A percentile compares a stretch with the other conserved stretches of the same genome.
phyloP scores from a whole-genome alignment of 805 yeast species.

The Wickerhamiella lipophila region DNA sequence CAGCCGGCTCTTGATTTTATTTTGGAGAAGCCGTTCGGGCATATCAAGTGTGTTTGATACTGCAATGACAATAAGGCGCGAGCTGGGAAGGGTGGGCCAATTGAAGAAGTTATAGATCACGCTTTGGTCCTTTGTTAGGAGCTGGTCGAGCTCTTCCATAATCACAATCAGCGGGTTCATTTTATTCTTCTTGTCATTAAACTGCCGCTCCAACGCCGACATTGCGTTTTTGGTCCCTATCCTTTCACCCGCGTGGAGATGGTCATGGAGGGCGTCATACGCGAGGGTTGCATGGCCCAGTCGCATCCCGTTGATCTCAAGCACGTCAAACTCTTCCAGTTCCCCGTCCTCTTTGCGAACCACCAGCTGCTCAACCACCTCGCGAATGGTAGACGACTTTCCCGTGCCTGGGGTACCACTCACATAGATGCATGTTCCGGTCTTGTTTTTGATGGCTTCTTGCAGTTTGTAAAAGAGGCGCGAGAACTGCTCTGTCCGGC shows the following conservation, averaged over 20 bases:
- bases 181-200: conserved; percentile 27
- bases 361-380: conserved; percentile 61
- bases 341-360: conserved; percentile 31
- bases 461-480: conserved; percentile 57
- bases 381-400: conserved; percentile 84
- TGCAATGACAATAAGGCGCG: conserved; percentile 77
- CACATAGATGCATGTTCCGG: conserved; percentile 77
- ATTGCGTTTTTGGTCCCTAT: conserved; percentile 38
- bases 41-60: conserved; percentile 96
- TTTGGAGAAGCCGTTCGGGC: conserved; percentile 77
- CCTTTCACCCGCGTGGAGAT: conserved; percentile 36
- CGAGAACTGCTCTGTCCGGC: conserved; percentile 74
- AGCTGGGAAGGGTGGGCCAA: conserved; percentile 81
- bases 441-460: conserved; percentile 51
- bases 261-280: conserved; percentile 73
- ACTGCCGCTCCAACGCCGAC: conserved; percentile 56
- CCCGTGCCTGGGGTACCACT: conserved; percentile 99
- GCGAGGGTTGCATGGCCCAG: conserved; percentile 66
- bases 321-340: conserved; percentile 45
- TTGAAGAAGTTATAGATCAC: conserved; percentile 93
- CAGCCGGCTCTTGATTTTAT: conserved; percentile 80
- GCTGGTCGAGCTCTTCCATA: conserved; percentile 87
- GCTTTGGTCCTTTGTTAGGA: conserved; percentile 61
- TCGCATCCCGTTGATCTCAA: conserved; percentile 87
- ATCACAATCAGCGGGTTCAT: conserved; percentile 36